phyloP scores from a whole-genome alignment of 2,329 filamentous ascomycete species.

The Pseudogymnoascus verrucosus region DNA sequence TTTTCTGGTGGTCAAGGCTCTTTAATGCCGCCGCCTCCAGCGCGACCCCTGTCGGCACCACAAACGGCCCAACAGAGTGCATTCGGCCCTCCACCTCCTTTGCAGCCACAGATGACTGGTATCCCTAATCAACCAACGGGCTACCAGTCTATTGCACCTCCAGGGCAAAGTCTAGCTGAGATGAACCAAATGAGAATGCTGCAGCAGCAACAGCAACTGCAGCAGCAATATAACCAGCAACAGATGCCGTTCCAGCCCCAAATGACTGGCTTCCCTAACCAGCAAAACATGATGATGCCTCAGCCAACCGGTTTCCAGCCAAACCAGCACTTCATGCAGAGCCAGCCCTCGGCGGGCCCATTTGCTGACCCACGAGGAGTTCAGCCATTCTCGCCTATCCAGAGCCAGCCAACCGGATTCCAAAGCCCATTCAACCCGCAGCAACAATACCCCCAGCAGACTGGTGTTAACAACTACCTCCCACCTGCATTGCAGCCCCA shows the following conservation, averaged over 20 bases:
- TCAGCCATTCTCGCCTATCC: conserved; percentile 42
- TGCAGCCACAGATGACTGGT: conserved; percentile 83
- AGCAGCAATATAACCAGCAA: conserved; percentile 40
- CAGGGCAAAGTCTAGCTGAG: conserved; percentile 70
- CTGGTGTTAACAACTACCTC: conserved; percentile 48
- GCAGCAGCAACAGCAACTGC: conserved; percentile 43
- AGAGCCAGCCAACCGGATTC: conserved; percentile 43
- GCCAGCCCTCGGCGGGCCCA: conserved; percentile 38
- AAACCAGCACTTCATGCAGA: conserved; percentile 44
- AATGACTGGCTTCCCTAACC: conserved; percentile 34
- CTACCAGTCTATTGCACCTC: conserved; percentile 55
- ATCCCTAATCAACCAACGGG: conserved; percentile 36
- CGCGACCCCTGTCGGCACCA: conserved; percentile 78
- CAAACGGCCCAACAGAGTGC: conserved; percentile 67
- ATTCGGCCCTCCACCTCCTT: conserved; percentile 59
- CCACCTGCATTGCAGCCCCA: conserved; percentile 54
- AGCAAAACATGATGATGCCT: conserved; percentile 19
- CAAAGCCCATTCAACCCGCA: conserved; percentile 34
- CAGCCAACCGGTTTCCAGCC: conserved; percentile 32
- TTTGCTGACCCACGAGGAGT: conserved; percentile 47
- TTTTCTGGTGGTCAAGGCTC: conserved; percentile 49
- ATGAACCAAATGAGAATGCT: conserved; percentile 59
- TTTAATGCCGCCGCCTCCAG: conserved; percentile 68
- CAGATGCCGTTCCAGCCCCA: conserved; percentile 43
- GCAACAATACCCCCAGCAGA: conserved; percentile 28